Base-by-base conservation (phyloP, 768 basidiomycete species). In the Dioszegia hungarica region DNA sequence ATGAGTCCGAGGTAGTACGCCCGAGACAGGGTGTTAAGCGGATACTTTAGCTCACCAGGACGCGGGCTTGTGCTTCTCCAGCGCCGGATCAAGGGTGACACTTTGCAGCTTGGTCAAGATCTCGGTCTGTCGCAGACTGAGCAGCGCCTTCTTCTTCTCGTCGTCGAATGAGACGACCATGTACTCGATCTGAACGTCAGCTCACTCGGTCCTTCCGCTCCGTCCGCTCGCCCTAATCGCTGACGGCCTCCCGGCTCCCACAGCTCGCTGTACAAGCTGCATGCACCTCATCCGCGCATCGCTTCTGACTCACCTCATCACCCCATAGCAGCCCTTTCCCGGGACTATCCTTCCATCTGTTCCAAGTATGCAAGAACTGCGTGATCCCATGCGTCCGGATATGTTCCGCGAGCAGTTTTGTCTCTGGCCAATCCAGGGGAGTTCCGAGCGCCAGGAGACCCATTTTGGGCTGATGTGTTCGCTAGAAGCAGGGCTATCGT, bases 271-370 rank as follows among this genome's bases (percentile, higher is more conserved):
- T n/a, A n/a, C n/a, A n/a, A n/a, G n/a, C n/a, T n/a, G n/a, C n/a
- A n/a, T n/a, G n/a, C n/a, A n/a, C n/a, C n/a, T n/a, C n/a, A n/a
- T n/a, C n/a, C n/a, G n/a, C n/a, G n/a, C n/a, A n/a, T n/a, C n/a
- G n/a, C n/a, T n/a, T n/a, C n/a, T n/a, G n/a, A 65, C 77, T 54
- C 75, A 94, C 94, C 87, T 99, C 95, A 71, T 99, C 95, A 17
- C 95, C 95, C 95, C 95, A 99, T 11, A 95, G 82, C 28, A 99
- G 79, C 62, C 90, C 88, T 69, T 98, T 92, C 1, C 92, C 93
- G 20, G 84, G 82, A 62, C 89, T 82, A 72, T 90, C 87, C 81
- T 95, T 98, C 72, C 93, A 81, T 45, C 85, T 83, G 70, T 92
- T 85, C 91, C 92, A 99, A 47, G 85, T 90, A 67, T 93, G 83